These are phyloP conservation scores for Asterella californica DNA, from an alignment of 225 moss, liverwort and hornwort species.

Conservation along the genomic window DNA sequence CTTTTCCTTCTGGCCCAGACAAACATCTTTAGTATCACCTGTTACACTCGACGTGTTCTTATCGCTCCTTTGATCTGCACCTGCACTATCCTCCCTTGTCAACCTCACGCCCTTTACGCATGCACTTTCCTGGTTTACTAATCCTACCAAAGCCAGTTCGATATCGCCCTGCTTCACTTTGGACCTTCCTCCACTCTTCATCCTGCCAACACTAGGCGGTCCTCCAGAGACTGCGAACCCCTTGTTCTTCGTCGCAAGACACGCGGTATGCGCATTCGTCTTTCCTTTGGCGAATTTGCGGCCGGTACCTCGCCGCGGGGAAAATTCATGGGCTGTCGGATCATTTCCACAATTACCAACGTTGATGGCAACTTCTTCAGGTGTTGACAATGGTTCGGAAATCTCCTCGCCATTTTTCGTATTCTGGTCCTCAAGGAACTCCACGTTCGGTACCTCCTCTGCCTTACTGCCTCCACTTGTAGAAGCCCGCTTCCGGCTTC, in stretches of 20 bases:
- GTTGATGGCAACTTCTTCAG: not conserved
- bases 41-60: conserved; percentile 1
- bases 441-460: not conserved
- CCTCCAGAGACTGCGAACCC: not conserved
- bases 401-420: not conserved
- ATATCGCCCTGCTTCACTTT: not conserved
- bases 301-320: not conserved
- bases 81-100: not conserved
- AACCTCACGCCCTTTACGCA: not conserved
- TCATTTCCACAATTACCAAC: conserved; percentile 7
- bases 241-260: conserved; percentile 13
- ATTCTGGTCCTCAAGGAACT: not conserved
- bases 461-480: not conserved
- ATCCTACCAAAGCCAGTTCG: not conserved
- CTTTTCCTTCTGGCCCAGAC: not conserved
- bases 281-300: conserved; percentile 26
- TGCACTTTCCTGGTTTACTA: not conserved
- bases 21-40: not conserved
- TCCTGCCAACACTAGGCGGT: not conserved
- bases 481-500: conserved; percentile 1
- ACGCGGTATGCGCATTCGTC: conserved; percentile 2
- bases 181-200: not conserved
- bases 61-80: conserved; percentile 8
- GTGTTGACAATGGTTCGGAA: not conserved
- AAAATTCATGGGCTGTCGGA: not conserved